These are phyloP conservation scores for Puccinellia tenuiflora DNA, from an alignment of 176 grass and related monocot genomes.

Conservation along the genomic window DNA sequence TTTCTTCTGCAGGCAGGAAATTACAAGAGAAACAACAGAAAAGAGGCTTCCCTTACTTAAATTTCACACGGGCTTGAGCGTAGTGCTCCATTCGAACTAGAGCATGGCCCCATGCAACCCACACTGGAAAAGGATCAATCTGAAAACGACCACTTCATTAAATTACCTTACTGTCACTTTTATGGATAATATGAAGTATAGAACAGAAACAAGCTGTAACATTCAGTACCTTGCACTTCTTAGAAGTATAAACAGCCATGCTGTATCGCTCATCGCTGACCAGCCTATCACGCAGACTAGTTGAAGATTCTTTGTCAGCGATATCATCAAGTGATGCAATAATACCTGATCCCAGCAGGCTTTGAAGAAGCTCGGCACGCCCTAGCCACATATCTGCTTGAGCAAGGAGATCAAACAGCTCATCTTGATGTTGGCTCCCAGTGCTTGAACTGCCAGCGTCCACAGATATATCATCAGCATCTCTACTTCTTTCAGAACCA, in stretches of 20 bases:
- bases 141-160: slow-evolving; percentile 38
- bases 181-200: slow-evolving; percentile 13
- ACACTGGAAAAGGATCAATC: slow-evolving; percentile 88
- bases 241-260: slow-evolving; percentile 98
- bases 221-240: slow-evolving; percentile 90
- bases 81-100: slow-evolving; percentile 93
- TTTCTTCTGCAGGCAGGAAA: background rate
- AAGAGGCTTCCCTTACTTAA: slow-evolving; percentile 64
- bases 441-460: slow-evolving; percentile 58
- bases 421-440: slow-evolving; percentile 59
- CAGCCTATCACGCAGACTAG: slow-evolving; percentile 65
- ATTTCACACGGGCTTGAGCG: slow-evolving; percentile 97
- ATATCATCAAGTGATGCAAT: slow-evolving; percentile 91
- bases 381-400: slow-evolving; percentile 82
- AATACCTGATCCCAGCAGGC: slow-evolving; percentile 89
- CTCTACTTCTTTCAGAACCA: slow-evolving; percentile 69
- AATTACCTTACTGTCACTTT: background rate
- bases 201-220: slow-evolving; percentile 9
- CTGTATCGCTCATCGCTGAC: slow-evolving; percentile 79
- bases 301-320: slow-evolving; percentile 85
- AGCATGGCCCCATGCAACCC: slow-evolving; percentile 97
- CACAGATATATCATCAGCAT: slow-evolving; percentile 59
- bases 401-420: slow-evolving; percentile 63
- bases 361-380: slow-evolving; percentile 93
- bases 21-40: slow-evolving; percentile 11